A percentile compares a stretch with the other conserved stretches of the same genome.
Conservation (phyloP, 176 grass and related monocot genomes). For the Eragrostis curvula region DNA sequence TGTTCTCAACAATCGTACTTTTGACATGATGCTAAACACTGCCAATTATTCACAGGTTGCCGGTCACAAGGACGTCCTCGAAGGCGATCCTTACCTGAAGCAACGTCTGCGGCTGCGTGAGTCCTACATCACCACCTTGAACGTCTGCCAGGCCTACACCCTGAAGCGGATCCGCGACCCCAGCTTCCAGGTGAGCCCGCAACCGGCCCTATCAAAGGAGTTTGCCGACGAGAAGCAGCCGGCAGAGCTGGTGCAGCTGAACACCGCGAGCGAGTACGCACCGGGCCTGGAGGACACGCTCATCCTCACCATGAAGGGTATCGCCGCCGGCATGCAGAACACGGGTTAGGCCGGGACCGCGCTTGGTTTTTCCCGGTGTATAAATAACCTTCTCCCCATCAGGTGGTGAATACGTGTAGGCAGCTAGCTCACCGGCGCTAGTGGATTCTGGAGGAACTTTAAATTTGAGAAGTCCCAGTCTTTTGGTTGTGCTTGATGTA, state of each 20-base stretch:
- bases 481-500: conserved; percentile 46
- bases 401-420: conserved; percentile 34
- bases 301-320: conserved; percentile 94
- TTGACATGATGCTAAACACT: conserved; percentile 24
- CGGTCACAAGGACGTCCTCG: conserved; percentile 79
- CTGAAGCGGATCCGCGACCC: conserved; percentile 86
- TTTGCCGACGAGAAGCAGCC: conserved; percentile 40
- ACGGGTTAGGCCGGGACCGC: conserved; percentile 52
- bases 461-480: neutral
- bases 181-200: conserved; percentile 62
- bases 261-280: conserved; percentile 70
- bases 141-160: conserved; percentile 93
- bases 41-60: conserved; percentile 55
- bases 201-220: conserved; percentile 62
- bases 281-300: conserved; percentile 86
- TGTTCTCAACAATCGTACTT: neutral
- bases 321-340: conserved; percentile 93
- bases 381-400: conserved; percentile 32
- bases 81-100: conserved; percentile 78
- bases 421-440: conserved; percentile 38
- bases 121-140: conserved; percentile 84
- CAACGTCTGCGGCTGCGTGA: conserved; percentile 80
- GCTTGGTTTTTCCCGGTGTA: neutral
- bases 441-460: conserved; percentile 18
- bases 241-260: conserved; percentile 64